These are phyloP conservation scores for Samsoniella hepiali DNA, from an alignment of 2,329 filamentous ascomycete species.

Conservation along the genomic window DNA sequence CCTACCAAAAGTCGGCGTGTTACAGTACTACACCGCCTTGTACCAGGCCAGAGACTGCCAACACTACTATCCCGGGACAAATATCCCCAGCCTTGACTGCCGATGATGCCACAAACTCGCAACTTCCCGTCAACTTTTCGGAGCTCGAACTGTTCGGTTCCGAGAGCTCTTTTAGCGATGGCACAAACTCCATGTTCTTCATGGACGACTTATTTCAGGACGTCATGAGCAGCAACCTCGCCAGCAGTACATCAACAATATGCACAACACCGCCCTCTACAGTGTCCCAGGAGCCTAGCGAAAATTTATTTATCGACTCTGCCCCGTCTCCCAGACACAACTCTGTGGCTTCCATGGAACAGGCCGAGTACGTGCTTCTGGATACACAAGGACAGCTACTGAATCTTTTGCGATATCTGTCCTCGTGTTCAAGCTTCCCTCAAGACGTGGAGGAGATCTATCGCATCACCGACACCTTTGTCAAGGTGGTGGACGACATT, in stretches of 20 bases:
- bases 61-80: not conserved
- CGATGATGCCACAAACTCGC: not conserved
- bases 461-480: conserved; percentile 9
- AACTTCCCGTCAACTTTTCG: not conserved
- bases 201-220: conserved; percentile 12
- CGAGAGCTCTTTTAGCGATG: not conserved
- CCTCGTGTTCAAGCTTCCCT: not conserved
- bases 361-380: not conserved
- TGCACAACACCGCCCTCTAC: not conserved
- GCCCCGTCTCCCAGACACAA: not conserved
- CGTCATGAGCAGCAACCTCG: not conserved
- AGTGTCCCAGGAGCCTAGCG: not conserved
- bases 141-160: conserved; percentile 4
- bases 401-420: not conserved
- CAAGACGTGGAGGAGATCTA: conserved; percentile 16
- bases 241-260: not conserved
- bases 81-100: conserved; percentile 4
- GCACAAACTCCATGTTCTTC: not conserved
- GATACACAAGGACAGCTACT: conserved; percentile 2
- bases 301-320: not conserved
- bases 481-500: conserved; percentile 7
- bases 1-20: not conserved
- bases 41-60: not conserved
- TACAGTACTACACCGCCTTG: not conserved
- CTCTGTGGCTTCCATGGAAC: not conserved